Evolutionary conservation across 176 grass and related monocot genomes (phyloP).

Genomic region (Aegilops bicornis): DNA sequence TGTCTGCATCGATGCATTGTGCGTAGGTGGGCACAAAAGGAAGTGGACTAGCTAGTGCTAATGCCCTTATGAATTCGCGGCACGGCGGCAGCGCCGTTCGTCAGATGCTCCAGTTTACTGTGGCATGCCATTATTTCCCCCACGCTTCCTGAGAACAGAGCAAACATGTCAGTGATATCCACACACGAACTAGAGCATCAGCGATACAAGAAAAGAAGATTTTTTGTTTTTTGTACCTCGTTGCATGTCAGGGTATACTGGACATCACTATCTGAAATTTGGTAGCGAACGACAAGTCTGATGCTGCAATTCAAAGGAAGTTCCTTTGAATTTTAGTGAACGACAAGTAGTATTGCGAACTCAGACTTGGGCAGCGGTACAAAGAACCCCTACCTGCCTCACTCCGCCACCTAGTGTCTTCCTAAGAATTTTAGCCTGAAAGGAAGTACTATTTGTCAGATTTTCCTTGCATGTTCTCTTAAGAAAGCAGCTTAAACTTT

Average conservation of each 20-base stretch:
- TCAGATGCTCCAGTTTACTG: slow-evolving; percentile 25
- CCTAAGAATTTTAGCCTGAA: slow-evolving; percentile 73
- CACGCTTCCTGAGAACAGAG: slow-evolving; percentile 59
- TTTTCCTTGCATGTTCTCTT: neutral
- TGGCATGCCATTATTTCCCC: slow-evolving; percentile 46
- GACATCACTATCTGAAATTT: too few relatives aligned
- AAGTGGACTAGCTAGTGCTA: slow-evolving; percentile 7
- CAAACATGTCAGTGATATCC: neutral
- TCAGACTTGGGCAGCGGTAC: slow-evolving; percentile 59
- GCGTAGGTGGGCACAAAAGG: neutral
- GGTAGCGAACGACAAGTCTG: too few relatives aligned
- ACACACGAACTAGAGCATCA: neutral
- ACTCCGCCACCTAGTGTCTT: slow-evolving; percentile 90
- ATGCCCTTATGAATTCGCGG: slow-evolving; percentile 29
- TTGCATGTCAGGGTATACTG: too few relatives aligned
- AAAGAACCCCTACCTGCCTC: slow-evolving; percentile 83
- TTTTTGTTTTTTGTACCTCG: too few relatives aligned
- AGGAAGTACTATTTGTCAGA: neutral
- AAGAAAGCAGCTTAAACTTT: neutral
- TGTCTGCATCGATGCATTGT: neutral
- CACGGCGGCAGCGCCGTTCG: slow-evolving; percentile 28
- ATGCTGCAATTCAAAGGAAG: too few relatives aligned
- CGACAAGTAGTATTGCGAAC: too few relatives aligned
- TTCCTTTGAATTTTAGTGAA: too few relatives aligned
- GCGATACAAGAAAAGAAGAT: too few relatives aligned